phyloP scores from a whole-genome alignment of 352 stramenopile genomes.

The Hyaloperonospora arabidopsidis region DNA sequence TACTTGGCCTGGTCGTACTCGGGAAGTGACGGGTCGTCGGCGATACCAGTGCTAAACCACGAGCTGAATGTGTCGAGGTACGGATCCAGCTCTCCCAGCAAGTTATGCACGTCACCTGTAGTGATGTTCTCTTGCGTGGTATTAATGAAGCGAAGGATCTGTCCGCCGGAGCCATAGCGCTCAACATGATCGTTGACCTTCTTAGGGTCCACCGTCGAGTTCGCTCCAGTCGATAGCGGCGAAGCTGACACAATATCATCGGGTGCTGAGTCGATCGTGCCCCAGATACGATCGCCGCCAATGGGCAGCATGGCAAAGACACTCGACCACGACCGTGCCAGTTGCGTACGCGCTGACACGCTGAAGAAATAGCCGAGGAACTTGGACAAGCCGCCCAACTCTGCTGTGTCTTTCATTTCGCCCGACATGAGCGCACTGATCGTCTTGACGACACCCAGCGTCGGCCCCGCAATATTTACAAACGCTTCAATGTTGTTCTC shows the following conservation, averaged over 20 bases:
- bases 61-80: conserved; percentile 39
- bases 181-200: conserved; percentile 39
- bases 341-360: conserved; percentile 38
- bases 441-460: conserved; percentile 89
- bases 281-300: conserved; percentile 88
- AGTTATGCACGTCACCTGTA: conserved; percentile 33
- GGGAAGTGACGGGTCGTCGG: conserved; percentile 33
- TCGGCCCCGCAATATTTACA: conserved; percentile 91
- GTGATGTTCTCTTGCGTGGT: conserved; percentile 49
- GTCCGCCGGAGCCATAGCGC: conserved; percentile 41
- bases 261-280: conserved; percentile 36
- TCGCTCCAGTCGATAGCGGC: conserved; percentile 29
- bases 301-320: conserved; percentile 91
- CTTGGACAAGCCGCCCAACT: conserved; percentile 80
- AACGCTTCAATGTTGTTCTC: conserved; percentile 88
- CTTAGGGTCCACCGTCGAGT: conserved; percentile 24
- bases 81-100: conserved; percentile 41
- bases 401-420: conserved; percentile 92
- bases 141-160: conserved; percentile 53
- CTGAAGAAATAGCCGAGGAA: conserved; percentile 81
- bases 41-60: conserved; percentile 39
- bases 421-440: conserved; percentile 89
- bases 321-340: conserved; percentile 70
- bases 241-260: conserved; percentile 63
- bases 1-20: conserved; percentile 58